phyloP scores from a whole-genome alignment of 306 rosid genomes.

The Citrullus amarus region DNA sequence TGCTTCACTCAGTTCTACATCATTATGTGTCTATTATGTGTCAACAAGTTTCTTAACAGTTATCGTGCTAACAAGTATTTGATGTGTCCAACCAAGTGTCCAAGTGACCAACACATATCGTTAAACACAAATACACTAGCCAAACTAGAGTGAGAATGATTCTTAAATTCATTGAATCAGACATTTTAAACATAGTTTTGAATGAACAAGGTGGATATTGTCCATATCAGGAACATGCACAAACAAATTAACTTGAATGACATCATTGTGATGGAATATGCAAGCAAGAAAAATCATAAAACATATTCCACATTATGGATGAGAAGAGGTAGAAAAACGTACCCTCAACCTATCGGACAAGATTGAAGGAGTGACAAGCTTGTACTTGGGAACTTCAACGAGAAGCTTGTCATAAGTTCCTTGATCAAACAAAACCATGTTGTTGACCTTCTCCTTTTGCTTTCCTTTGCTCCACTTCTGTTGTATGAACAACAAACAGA shows the following conservation, averaged over 20 bases:
- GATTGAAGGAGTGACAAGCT: conserved; percentile 8
- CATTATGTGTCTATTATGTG: no score
- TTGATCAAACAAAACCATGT: conserved; percentile 9
- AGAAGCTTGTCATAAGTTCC: conserved; percentile 11
- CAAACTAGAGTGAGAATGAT: no score
- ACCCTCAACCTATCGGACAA: conserved; percentile 12
- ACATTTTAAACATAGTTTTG: not conserved
- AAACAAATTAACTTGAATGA: not conserved
- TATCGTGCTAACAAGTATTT: no score
- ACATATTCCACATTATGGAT: not conserved
- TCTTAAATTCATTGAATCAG: not conserved
- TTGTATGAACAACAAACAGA: not conserved
- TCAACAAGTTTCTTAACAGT: no score
- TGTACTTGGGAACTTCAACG: conserved; percentile 10
- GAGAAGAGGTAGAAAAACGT: not conserved
- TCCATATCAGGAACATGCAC: not conserved
- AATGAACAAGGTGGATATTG: not conserved
- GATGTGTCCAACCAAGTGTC: no score
- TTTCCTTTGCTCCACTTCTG: conserved; percentile 13
- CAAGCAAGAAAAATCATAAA: not conserved
- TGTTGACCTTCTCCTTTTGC: conserved; percentile 13
- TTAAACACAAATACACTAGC: no score
- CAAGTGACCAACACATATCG: no score
- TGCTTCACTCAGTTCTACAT: no score
- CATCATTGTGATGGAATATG: not conserved